phyloP scores from a whole-genome alignment of 352 stramenopile species.

The Phytophthora gonapodyides region DNA sequence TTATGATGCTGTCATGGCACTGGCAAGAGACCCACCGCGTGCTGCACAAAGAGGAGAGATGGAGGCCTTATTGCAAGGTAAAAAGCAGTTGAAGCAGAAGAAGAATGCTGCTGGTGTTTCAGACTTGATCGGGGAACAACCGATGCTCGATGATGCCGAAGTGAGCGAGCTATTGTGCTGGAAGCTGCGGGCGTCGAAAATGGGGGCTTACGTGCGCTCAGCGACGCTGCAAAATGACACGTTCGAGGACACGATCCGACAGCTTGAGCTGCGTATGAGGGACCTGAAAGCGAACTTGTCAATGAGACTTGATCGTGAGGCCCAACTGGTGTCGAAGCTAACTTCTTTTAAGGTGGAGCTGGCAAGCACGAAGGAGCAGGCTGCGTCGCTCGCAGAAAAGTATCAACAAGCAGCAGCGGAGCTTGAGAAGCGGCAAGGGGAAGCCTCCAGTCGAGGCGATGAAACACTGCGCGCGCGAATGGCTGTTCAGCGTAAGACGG shows the following conservation, averaged over 20 bases:
- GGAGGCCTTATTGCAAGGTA: neutral
- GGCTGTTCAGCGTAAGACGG: conserved; percentile 53
- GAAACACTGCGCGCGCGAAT: conserved; percentile 41
- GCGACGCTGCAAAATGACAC: conserved; percentile 46
- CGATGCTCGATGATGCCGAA: neutral
- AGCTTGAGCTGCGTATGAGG: conserved; percentile 47
- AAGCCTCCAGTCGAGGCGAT: conserved; percentile 21
- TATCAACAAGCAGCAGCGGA: conserved; percentile 37
- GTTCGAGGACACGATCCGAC: conserved; percentile 50
- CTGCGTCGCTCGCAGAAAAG: conserved; percentile 36
- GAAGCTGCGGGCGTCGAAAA: conserved; percentile 35
- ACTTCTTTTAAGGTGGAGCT: conserved; percentile 37
- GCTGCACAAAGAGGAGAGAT: neutral
- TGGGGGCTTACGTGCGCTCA: conserved; percentile 46
- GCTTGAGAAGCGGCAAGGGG: conserved; percentile 36
- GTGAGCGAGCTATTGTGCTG: conserved; percentile 28
- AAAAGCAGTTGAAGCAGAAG: conserved; percentile 1
- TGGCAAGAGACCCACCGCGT: conserved; percentile 27
- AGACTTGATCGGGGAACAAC: neutral
- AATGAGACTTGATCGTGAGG: conserved; percentile 36
- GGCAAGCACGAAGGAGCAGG: conserved; percentile 36
- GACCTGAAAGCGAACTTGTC: conserved; percentile 44
- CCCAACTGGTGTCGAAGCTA: conserved; percentile 30
- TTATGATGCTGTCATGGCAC: conserved; percentile 43
- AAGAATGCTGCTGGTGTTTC: neutral